These are phyloP conservation scores for Leishmania amazonensis DNA, from an alignment of 208 protist genomes.

Conservation along the genomic window DNA sequence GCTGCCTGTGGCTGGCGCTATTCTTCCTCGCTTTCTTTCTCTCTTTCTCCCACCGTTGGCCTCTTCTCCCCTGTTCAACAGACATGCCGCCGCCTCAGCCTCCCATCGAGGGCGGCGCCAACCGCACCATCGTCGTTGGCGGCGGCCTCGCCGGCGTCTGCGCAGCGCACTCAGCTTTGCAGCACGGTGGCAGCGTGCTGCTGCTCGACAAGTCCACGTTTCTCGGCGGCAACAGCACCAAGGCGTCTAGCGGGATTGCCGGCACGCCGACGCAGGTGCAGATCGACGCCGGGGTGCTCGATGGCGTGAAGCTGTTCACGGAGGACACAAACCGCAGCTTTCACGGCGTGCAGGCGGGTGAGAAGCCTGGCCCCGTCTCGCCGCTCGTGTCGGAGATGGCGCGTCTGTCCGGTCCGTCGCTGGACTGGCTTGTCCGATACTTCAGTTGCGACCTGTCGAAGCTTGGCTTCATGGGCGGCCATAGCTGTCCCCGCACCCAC, in stretches of 20 bases:
- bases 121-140: slow-evolving; percentile 63
- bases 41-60: neutral
- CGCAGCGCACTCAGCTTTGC: slow-evolving; percentile 47
- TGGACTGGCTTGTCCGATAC: slow-evolving; percentile 67
- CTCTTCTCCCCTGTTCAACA: neutral
- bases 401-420: slow-evolving; percentile 54
- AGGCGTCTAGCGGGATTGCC: slow-evolving; percentile 94
- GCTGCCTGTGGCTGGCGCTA: neutral
- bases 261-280: slow-evolving; percentile 81
- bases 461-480: slow-evolving; percentile 82
- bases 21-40: neutral
- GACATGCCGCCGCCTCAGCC: slow-evolving; percentile 4
- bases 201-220: slow-evolving; percentile 92
- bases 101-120: slow-evolving; percentile 18
- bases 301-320: slow-evolving; percentile 60
- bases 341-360: slow-evolving; percentile 45
- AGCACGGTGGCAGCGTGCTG: slow-evolving; percentile 66
- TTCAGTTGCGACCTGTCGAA: slow-evolving; percentile 81
- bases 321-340: slow-evolving; percentile 62
- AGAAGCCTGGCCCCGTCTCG: slow-evolving; percentile 34
- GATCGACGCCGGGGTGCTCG: slow-evolving; percentile 49
- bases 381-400: slow-evolving; percentile 65
- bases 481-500: slow-evolving; percentile 83
- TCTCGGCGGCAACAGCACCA: slow-evolving; percentile 84
- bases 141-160: slow-evolving; percentile 68